Evolutionary conservation across 345 rosid species (phyloP), one percentile per base, ranked within the genome.

Genomic region (Citrus australasica): DNA sequence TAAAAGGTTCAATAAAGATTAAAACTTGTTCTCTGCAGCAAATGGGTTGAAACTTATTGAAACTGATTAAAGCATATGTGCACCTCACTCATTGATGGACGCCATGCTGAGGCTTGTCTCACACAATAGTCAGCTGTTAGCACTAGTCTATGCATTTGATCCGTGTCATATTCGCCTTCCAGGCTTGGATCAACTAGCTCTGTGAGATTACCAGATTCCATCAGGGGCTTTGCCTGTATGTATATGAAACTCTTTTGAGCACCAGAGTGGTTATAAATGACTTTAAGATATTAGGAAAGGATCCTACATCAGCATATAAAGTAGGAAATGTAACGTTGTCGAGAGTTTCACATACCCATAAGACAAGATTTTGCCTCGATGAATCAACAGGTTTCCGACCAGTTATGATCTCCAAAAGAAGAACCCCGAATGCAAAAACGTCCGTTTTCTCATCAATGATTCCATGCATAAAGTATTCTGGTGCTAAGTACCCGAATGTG

Each of bases 401-500:
- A 2, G 95, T 89, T 42, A 92, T 75, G 79, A 95, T 92, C 90
- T 93, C 99, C 63, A 95, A 70, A 24, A 95, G 94, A 64, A 95
- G 94, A 78, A 93, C 87, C 24, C 98, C 97, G 32, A 95, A 95
- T 9, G 99, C 90, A 71, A 87, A 93, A 30, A 95, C 97, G 75
- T 95, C 99, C 27, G 91, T 95, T 82, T 95, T 95, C 85, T 95
- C 98, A 80, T 93, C 98, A 5, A 95, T 95, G 19, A 93, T 88
- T 75, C 99, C 99, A 62, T 95, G 90, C 98, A 95, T 88, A 81
- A 93, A 93, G 83, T 94, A 95, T 80, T 95, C 99, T 1, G 98
- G 98, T 70, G 99, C 99, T 73, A 95, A 75, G 84, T 93, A 95
- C 32, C 99, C 98, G n/a, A 95, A 95, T n/a, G 99, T 95, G 32